Evolutionary conservation across 495 filamentous ascomycete species (phyloP).

Genomic region (Antarctomyces pellizariae): DNA sequence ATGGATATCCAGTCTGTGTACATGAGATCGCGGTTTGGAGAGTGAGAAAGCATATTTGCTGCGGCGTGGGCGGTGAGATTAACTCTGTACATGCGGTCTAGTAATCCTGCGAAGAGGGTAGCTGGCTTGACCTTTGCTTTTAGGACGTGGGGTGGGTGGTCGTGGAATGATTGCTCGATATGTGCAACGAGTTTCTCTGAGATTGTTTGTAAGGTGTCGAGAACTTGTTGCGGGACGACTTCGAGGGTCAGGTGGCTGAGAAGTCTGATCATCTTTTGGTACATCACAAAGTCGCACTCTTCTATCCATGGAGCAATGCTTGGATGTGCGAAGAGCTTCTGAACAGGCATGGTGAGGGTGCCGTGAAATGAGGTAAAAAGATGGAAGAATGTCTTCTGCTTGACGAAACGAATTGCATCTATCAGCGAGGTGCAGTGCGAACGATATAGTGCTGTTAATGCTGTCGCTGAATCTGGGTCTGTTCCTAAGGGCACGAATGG

Average conservation of each 20-base stretch:
- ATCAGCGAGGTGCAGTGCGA: conserved; percentile 88
- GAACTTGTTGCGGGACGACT: conserved; percentile 61
- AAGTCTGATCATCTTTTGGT: conserved; percentile 85
- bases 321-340: conserved; percentile 70
- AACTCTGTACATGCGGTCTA: conserved; percentile 69
- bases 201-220: conserved; percentile 66
- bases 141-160: conserved; percentile 60
- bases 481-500: conserved; percentile 50
- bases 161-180: conserved; percentile 56
- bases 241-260: conserved; percentile 67
- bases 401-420: conserved; percentile 85
- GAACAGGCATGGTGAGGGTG: conserved; percentile 88
- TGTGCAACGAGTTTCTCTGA: conserved; percentile 55
- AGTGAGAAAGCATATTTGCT: conserved; percentile 48
- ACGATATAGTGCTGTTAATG: conserved; percentile 65
- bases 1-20: conserved; percentile 71
- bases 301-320: conserved; percentile 79
- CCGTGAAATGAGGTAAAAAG: conserved; percentile 92
- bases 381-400: conserved; percentile 81
- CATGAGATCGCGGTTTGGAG: conserved; percentile 67
- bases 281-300: conserved; percentile 84
- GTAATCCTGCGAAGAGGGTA: conserved; percentile 61
- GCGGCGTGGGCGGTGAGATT: conserved; percentile 78
- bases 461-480: conserved; percentile 61
- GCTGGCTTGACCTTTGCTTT: conserved; percentile 71